Evolutionary conservation across 495 filamentous ascomycete genomes (phyloP), one percentile per base, ranked within the genome.

Genomic region (Barbatosphaeria neglecta): DNA sequence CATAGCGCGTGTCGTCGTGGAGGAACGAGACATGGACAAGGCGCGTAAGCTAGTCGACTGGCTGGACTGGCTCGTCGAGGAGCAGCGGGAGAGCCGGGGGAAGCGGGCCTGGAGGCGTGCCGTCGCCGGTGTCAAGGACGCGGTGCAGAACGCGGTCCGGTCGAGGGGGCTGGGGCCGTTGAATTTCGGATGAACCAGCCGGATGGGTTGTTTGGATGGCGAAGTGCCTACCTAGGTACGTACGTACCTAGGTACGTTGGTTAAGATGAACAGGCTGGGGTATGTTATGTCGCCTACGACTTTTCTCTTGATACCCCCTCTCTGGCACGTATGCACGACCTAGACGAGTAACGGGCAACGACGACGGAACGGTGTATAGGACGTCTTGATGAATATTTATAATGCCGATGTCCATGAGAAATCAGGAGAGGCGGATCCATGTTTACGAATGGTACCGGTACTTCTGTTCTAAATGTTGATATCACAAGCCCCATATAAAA

Each of bases 11-110:
- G 86, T 95, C 6, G 74, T 90, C 0, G 27, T 60, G 3, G 81
- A 87, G 22, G 89, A 95, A 62, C 67, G 71, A 48, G 77, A 95
- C 59, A 68, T 94, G 64, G 78, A 74, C 31, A 65, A 63, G 49
- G 60, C 38, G 41, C 47, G 53, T 45, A 43, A 41, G 46, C 23
- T 63, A 27, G 70, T 82, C 0, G 74, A 66, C 50, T 94, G 87
- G 87, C 44, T 94, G 24, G 72, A 57, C 13, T 88, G 83, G 79
- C 61, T 89, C 2, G 63, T 92, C 22, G 76, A 74, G 22, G 78
- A 83, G 37, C 62, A 59, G 17, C 43, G 52, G 1, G 59, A 50
- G 11, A 41, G 48, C 42, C 53, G 47, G 19, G 61, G 51, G 4
- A 46, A 45, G 50, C 57, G 54, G 47, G 53, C 56, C 24, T 75